Base-by-base conservation (phyloP, 2,329 filamentous ascomycete genomes). In the Fonsecaea multimorphosa region DNA sequence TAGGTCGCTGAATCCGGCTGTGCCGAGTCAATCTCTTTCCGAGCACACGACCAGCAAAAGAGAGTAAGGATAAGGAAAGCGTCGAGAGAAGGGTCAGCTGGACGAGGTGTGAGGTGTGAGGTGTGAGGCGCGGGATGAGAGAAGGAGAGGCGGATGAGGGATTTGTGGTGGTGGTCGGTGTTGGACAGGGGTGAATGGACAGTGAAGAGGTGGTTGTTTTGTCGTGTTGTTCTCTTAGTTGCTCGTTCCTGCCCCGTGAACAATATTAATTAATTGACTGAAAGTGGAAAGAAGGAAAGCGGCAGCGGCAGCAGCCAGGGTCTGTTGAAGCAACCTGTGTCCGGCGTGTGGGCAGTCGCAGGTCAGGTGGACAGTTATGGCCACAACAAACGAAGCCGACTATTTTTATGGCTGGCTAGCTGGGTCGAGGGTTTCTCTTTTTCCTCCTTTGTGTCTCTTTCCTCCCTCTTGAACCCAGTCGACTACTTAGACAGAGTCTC, bases 21-120 rank as follows among this genome's bases (percentile, higher is more conserved):
- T 38, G 5, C 40, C 60, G 60, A 56, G 60, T 46, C 34, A 40
- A 32, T 38, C 7, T 34, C 44, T 49, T 40, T 34, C 32, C 36
- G 60, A 51, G 60, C 60, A 63, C 60, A 51, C 52, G 60, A 63
- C 60, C 60, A 57, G 27, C 49, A 61, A 34, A 19, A 9, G 1
- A 16, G 49, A 31, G 19, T 29, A 54, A 55, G 32, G 27, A 29
- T 36, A 55, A 51, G 19, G 31, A 38, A 38, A 16, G 11, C 12
- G 5, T 52, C 24, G 40, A 49, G 38, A 19, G 24, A 16, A 44
- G 12, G 56, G 56, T 58, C 56, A 49, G 56, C n/a, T 49, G 40
- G 56, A 22, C 24, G 29, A n/a, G 14, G 36, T 24, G 58, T 22
- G 58, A 61, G 36, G n/a, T 29, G 22, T 29, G 14, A 40, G 44